A percentile compares a stretch with the other conserved stretches of the same genome.
Evolutionary conservation across 805 yeast species (phyloP).

Genomic region (Suhomyces sp.): DNA sequence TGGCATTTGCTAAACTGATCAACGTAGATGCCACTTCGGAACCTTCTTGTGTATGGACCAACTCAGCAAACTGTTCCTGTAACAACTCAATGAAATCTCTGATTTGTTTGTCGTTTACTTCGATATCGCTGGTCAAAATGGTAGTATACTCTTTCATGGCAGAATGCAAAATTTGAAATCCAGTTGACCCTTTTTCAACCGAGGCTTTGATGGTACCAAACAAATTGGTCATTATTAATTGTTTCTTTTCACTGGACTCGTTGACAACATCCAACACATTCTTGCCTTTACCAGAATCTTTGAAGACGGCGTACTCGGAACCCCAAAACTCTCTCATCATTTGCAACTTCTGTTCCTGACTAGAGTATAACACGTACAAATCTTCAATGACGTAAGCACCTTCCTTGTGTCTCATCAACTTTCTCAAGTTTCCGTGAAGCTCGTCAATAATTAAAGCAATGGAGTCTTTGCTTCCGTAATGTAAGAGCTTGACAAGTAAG

Average conservation of each 20-base stretch:
- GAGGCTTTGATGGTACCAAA: constrained; percentile 83
- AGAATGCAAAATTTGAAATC: constrained; percentile 93
- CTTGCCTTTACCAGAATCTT: constrained; percentile 64
- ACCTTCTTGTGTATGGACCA: constrained; percentile 95
- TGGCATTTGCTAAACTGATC: constrained; percentile 81
- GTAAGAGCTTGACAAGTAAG: constrained; percentile 79
- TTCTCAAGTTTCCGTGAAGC: constrained; percentile 86
- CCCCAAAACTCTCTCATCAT: constrained; percentile 98
- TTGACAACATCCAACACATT: constrained; percentile 62
- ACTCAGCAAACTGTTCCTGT: constrained; percentile 86
- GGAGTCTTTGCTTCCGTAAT: constrained; percentile 84
- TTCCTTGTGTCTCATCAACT: constrained; percentile 93
- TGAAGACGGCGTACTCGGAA: constrained; percentile 87
- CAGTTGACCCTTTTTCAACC: constrained; percentile 92
- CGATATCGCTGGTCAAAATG: constrained; percentile 57
- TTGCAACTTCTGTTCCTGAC: constrained; percentile 79
- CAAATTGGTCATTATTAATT: constrained; percentile 69
- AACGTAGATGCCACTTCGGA: constrained; percentile 83
- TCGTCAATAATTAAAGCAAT: constrained; percentile 75
- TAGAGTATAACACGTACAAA: constrained; percentile 78
- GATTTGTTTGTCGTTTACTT: constrained; percentile 51
- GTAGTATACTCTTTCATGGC: constrained; percentile 88
- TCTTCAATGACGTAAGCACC: constrained; percentile 98
- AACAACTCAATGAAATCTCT: constrained; percentile 80
- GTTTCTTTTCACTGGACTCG: constrained; percentile 75